Conservation (phyloP, 2,329 filamentous ascomycete genomes). For the Arachnomyces sp. region DNA sequence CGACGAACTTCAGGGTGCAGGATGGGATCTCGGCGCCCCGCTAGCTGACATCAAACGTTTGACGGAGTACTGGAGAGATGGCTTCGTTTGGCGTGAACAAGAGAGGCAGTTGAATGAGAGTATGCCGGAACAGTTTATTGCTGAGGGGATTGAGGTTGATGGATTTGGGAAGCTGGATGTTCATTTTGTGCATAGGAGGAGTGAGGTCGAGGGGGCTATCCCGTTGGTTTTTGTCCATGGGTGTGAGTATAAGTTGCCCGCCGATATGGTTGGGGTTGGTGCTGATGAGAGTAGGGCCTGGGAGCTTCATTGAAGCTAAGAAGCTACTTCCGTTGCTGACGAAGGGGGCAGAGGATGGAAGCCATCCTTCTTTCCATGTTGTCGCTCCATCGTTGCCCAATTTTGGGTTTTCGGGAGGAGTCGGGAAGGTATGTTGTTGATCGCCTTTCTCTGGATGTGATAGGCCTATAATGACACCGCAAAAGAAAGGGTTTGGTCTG, state of each 20-base stretch:
- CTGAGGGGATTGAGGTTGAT: conserved; percentile 41
- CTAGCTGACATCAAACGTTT: conserved; percentile 53
- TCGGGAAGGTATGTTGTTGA: conserved; percentile 22
- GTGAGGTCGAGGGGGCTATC: conserved; percentile 45
- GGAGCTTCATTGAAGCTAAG: conserved; percentile 56
- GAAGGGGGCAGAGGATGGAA: conserved; percentile 21
- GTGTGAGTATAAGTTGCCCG: conserved; percentile 31
- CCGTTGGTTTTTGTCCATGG: conserved; percentile 62
- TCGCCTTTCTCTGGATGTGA: conserved; percentile 2
- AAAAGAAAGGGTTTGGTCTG: conserved; percentile 49
- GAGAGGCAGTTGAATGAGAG: conserved; percentile 51
- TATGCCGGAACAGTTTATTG: conserved; percentile 48
- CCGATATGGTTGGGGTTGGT: conserved; percentile 12
- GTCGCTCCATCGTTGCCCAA: conserved; percentile 49
- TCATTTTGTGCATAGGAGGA: conserved; percentile 56
- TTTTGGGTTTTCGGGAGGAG: conserved; percentile 45
- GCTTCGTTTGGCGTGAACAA: conserved; percentile 53
- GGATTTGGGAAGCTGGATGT: conserved; percentile 53
- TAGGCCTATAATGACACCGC: neutral
- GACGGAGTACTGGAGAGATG: conserved; percentile 47
- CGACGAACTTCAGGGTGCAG: conserved; percentile 45
- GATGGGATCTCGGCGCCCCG: conserved; percentile 53
- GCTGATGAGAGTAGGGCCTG: conserved; percentile 45
- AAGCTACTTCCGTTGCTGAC: conserved; percentile 51
- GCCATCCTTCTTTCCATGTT: conserved; percentile 42